Conservation (phyloP, 1,284 basidiomycete species). For the Naganishia cerealis region DNA sequence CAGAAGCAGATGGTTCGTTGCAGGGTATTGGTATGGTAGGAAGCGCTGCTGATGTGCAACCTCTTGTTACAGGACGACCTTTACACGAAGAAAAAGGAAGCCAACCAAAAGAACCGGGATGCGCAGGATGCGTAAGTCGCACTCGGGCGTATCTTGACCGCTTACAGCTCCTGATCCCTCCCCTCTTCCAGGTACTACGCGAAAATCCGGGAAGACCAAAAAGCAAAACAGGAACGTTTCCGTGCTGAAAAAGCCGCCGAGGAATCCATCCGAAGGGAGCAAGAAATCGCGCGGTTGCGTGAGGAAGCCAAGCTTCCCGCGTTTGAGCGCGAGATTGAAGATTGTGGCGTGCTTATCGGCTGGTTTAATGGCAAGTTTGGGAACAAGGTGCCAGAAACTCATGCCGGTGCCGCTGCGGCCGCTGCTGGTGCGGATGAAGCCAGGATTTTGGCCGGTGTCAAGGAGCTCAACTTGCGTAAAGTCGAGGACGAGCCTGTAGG, state of each 20-base stretch:
- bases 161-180: not conserved
- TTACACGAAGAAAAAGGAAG: conserved; percentile 76
- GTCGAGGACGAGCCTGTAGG: conserved; percentile 74
- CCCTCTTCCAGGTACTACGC: conserved; percentile 60
- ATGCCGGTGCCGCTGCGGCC: conserved; percentile 38
- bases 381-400: conserved; percentile 50
- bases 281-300: conserved; percentile 74
- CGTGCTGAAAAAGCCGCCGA: conserved; percentile 78
- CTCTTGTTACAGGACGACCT: conserved; percentile 60
- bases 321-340: conserved; percentile 90
- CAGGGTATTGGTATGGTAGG: not conserved
- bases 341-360: conserved; percentile 74
- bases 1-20: conserved; percentile 62
- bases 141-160: not conserved
- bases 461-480: conserved; percentile 70
- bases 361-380: conserved; percentile 76
- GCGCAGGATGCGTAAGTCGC: conserved; percentile 64
- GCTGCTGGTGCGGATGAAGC: conserved; percentile 36
- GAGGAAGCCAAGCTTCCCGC: conserved; percentile 91
- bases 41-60: conserved; percentile 17
- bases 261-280: conserved; percentile 78
- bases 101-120: conserved; percentile 69
- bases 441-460: conserved; percentile 56
- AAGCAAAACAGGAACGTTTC: conserved; percentile 74
- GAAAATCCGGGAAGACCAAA: conserved; percentile 74